Conservation (phyloP, 306 rosid genomes). For the Begonia peltatifolia region DNA sequence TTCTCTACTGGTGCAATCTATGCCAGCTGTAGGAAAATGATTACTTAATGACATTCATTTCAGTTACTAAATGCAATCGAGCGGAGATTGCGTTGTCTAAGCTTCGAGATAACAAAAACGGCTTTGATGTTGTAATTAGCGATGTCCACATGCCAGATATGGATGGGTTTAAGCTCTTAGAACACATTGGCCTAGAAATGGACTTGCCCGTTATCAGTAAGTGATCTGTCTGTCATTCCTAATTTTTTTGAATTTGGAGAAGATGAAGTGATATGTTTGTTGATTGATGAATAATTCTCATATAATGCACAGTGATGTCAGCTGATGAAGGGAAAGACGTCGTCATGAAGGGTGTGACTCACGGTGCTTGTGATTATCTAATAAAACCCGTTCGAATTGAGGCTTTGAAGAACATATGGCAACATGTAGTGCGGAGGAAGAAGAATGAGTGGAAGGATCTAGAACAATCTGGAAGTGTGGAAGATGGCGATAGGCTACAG, state of each 20-base stretch:
- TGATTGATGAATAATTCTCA: neutral
- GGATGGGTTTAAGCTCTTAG: constrained; percentile 90
- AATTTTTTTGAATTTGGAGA: neutral
- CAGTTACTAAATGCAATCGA: constrained; percentile 65
- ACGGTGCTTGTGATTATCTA: constrained; percentile 85
- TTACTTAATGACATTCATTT: too few relatives aligned
- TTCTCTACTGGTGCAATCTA: too few relatives aligned
- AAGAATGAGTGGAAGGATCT: constrained; percentile 65
- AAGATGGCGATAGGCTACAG: constrained; percentile 65
- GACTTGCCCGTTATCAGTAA: constrained; percentile 88
- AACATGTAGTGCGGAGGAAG: constrained; percentile 76
- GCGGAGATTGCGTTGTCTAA: constrained; percentile 55
- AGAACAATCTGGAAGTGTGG: constrained; percentile 77
- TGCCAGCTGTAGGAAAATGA: too few relatives aligned
- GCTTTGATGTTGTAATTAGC: constrained; percentile 74
- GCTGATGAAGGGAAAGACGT: constrained; percentile 67
- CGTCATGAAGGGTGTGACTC: constrained; percentile 90
- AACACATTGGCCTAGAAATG: constrained; percentile 78
- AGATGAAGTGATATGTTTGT: neutral
- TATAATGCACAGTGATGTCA: constrained; percentile 65
- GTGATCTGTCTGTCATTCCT: constrained; percentile 1
- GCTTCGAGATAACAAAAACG: constrained; percentile 59
- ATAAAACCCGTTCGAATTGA: constrained; percentile 85
- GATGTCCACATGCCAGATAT: constrained; percentile 98
- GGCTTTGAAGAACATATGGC: constrained; percentile 89